Conservation (phyloP, 441 rosid genomes). For the Erysimum cheiri region DNA sequence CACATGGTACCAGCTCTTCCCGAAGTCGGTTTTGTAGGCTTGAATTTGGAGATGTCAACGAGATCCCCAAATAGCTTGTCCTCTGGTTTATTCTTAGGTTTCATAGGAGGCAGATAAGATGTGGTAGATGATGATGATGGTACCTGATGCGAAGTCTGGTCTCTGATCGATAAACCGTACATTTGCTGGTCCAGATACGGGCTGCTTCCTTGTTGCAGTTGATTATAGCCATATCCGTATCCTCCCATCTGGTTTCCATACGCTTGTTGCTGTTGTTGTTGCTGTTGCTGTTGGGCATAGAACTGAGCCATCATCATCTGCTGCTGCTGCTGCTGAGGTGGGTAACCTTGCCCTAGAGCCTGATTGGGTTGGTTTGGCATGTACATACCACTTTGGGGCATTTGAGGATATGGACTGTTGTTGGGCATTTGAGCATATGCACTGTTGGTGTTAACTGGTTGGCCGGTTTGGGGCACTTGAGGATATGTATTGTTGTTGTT, state of each 20-base stretch:
- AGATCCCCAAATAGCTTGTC: constrained; percentile 97
- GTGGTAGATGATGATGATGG: constrained; percentile 53
- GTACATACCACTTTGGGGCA: constrained; percentile 66
- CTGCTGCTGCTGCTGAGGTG: constrained; percentile 63
- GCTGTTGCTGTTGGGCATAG: constrained; percentile 71
- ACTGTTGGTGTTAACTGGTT: constrained; percentile 48
- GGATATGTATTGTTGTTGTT: constrained; percentile 50
- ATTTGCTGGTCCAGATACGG: constrained; percentile 78
- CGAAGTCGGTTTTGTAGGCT: constrained; percentile 65
- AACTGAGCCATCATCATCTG: constrained; percentile 78
- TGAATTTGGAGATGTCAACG: constrained; percentile 88
- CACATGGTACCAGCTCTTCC: constrained; percentile 89
- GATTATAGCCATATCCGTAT: constrained; percentile 63
- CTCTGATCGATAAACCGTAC: constrained; percentile 78
- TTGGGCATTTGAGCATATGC: constrained; percentile 56
- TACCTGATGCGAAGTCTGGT: constrained; percentile 66
- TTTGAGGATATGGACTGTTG: constrained; percentile 56
- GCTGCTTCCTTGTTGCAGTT: constrained; percentile 66
- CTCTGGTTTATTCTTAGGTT: constrained; percentile 79
- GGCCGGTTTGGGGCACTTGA: constrained; percentile 58
- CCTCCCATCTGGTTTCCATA: constrained; percentile 47
- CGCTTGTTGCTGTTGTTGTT: constrained; percentile 55
- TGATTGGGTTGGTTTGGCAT: constrained; percentile 48
- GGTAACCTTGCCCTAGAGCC: constrained; percentile 35
- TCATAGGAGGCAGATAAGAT: constrained; percentile 66